These are phyloP conservation scores for Penicillium mononematosum DNA, from an alignment of 495 filamentous ascomycete genomes.

Conservation along the genomic window DNA sequence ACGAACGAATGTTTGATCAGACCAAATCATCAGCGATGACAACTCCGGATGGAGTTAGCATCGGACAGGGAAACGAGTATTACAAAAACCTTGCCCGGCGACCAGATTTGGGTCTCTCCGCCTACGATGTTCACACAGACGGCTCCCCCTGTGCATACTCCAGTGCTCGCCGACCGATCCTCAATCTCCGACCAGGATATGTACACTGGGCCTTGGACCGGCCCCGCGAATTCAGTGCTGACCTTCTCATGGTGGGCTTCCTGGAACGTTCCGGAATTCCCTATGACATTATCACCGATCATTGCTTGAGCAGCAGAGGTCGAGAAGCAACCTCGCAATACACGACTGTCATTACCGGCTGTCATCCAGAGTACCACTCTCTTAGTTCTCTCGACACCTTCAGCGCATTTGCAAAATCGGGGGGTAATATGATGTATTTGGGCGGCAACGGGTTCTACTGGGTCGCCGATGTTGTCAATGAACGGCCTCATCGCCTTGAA, in stretches of 20 bases:
- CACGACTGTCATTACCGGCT: not conserved
- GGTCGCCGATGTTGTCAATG: conserved; percentile 8
- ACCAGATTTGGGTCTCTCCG: conserved; percentile 26
- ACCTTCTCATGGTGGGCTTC: conserved; percentile 30
- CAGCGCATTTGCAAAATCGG: conserved; percentile 18
- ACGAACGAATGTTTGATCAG: conserved; percentile 29
- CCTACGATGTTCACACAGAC: conserved; percentile 28
- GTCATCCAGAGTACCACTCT: conserved; percentile 1
- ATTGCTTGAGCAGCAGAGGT: conserved; percentile 27
- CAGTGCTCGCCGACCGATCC: conserved; percentile 23
- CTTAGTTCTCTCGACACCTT: conserved; percentile 14
- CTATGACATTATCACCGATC: conserved; percentile 35
- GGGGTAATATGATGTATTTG: conserved; percentile 29
- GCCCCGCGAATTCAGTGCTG: conserved; percentile 32
- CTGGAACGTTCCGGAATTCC: conserved; percentile 25
- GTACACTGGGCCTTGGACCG: conserved; percentile 28
- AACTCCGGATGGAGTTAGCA: conserved; percentile 18
- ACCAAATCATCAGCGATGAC: conserved; percentile 14
- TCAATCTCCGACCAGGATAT: conserved; percentile 32
- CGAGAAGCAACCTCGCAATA: conserved; percentile 3
- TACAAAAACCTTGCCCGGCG: conserved; percentile 13
- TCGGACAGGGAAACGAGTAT: conserved; percentile 11
- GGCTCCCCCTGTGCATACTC: conserved; percentile 23
- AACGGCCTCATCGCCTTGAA: conserved; percentile 29
- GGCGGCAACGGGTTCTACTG: conserved; percentile 36